A percentile compares a stretch with the other conserved stretches of the same genome.
These are phyloP conservation scores for Parasarocladium wereldwijsianum DNA, from an alignment of 2,329 filamentous ascomycete genomes.

Conservation along the genomic window DNA sequence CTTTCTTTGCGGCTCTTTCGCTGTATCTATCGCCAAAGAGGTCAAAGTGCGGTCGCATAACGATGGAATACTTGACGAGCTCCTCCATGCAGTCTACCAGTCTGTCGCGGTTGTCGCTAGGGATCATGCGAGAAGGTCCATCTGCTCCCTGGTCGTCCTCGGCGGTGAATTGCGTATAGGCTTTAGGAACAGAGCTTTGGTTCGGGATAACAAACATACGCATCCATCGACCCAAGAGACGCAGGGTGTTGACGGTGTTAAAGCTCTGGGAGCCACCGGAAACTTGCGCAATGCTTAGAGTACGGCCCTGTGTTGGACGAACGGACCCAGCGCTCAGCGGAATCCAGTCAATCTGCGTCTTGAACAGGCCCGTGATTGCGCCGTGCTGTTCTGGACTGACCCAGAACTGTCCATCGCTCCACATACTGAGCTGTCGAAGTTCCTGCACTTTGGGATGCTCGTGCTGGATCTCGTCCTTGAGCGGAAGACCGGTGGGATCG, in stretches of 20 bases:
- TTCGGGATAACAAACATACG: conserved; percentile 55
- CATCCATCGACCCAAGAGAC: conserved; percentile 55
- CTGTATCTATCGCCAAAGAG: conserved; percentile 49
- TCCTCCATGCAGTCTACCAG: conserved; percentile 57
- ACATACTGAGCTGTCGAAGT: conserved; percentile 41
- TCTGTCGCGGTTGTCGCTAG: conserved; percentile 41
- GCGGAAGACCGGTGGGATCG: conserved; percentile 40
- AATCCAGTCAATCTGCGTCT: conserved; percentile 59
- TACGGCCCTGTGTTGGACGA: conserved; percentile 51
- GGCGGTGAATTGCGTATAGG: conserved; percentile 41
- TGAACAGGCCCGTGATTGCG: conserved; percentile 50
- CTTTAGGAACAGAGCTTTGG: conserved; percentile 47
- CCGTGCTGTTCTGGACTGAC: conserved; percentile 53
- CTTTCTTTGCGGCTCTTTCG: conserved; percentile 32
- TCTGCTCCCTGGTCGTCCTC: conserved; percentile 28
- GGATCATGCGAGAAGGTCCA: conserved; percentile 29
- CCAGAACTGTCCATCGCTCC: conserved; percentile 56
- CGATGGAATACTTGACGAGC: conserved; percentile 52
- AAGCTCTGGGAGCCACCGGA: conserved; percentile 52
- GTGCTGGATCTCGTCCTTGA: conserved; percentile 48
- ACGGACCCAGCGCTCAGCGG: conserved; percentile 46
- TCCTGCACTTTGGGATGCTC: conserved; percentile 47
- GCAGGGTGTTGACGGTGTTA: conserved; percentile 51
- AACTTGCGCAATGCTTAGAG: conserved; percentile 46
- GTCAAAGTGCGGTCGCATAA: conserved; percentile 47